Conservation (phyloP, 1,284 basidiomycete species). For the Xerocomus cyaneibrunnescens region DNA sequence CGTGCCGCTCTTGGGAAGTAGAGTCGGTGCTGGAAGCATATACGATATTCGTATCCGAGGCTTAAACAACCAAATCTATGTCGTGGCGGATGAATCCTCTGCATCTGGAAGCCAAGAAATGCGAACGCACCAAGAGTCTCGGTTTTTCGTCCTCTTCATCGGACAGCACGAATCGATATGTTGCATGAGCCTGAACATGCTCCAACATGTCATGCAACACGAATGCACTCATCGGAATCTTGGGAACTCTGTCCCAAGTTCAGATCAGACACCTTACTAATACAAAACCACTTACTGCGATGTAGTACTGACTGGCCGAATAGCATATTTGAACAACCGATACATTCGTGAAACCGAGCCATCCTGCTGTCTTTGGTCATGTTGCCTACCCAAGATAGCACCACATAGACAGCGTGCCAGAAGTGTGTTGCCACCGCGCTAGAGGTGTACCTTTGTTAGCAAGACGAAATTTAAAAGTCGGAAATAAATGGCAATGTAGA, state of each 20-base stretch:
- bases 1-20: conserved; percentile 60
- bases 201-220: conserved; percentile 87
- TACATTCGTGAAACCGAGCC: conserved; percentile 48
- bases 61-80: conserved; percentile 88
- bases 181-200: conserved; percentile 84
- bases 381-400: conserved; percentile 69
- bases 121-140: conserved; percentile 64
- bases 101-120: not conserved
- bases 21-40: conserved; percentile 50
- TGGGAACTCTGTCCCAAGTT: conserved; percentile 45
- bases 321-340: conserved; percentile 77
- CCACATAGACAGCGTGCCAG: conserved; percentile 76
- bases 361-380: conserved; percentile 45
- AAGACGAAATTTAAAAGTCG: conserved; percentile 4
- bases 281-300: conserved; percentile 48
- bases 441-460: conserved; percentile 19
- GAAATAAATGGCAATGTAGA: conserved; percentile 13
- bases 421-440: conserved; percentile 63
- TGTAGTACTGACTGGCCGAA: conserved; percentile 65
- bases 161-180: conserved; percentile 81
- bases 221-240: conserved; percentile 78
- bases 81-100: not conserved
- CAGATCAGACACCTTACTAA: not conserved
- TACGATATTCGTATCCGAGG: conserved; percentile 79
- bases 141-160: conserved; percentile 82